These are phyloP conservation scores for Salix brachista DNA, from an alignment of 345 rosid genomes.

Conservation along the genomic window DNA sequence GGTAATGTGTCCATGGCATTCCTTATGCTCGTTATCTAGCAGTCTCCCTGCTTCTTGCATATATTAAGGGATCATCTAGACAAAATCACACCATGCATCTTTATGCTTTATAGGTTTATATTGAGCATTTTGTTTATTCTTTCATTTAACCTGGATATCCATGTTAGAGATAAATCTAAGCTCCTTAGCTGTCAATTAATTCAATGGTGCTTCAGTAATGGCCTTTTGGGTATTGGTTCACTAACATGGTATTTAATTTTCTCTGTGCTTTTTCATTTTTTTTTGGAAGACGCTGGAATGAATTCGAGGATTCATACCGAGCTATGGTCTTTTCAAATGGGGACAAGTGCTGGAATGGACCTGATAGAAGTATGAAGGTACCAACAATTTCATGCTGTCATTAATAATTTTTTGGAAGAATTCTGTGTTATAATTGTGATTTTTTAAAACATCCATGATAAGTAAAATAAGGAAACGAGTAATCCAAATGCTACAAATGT, in stretches of 20 bases:
- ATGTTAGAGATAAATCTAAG: background rate
- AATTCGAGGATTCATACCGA: constrained; percentile 63
- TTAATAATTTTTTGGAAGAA: background rate
- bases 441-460: background rate
- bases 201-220: background rate
- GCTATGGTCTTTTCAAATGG: constrained; percentile 73
- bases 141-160: background rate
- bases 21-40: background rate
- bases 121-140: background rate
- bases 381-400: too few relatives aligned
- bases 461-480: background rate
- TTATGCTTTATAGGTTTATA: background rate
- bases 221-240: background rate
- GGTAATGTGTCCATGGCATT: constrained; percentile 43
- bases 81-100: background rate
- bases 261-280: background rate
- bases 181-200: background rate
- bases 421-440: background rate
- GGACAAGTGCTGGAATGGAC: constrained; percentile 96
- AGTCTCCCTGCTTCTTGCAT: background rate
- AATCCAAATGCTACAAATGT: background rate
- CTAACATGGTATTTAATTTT: background rate
- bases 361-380: constrained; percentile 89
- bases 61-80: background rate
- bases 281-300: constrained; percentile 71